Evolutionary conservation across 1,284 basidiomycete species (phyloP).

Genomic region (Microbotryomycetes sp.): DNA sequence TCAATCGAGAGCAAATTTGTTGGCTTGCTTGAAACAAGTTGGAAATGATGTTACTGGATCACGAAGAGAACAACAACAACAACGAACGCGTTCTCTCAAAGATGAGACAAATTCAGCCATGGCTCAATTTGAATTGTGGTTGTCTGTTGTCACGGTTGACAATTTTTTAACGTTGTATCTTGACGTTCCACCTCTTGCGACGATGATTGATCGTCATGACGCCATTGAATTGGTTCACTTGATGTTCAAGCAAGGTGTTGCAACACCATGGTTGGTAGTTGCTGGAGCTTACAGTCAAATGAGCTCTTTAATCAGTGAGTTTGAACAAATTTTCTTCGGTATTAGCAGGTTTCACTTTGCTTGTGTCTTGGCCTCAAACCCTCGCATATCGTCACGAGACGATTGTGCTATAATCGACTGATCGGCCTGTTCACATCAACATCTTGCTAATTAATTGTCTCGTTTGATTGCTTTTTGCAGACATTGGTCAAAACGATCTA

Average conservation of each 20-base stretch:
- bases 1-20: neutral
- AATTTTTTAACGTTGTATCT: neutral
- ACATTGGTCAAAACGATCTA: neutral
- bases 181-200: neutral
- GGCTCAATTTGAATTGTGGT: neutral
- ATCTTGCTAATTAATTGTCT: no score
- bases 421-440: no score
- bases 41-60: neutral
- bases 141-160: neutral
- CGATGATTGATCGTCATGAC: neutral
- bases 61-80: no score
- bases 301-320: neutral
- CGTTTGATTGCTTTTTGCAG: no score
- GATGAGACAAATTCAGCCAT: neutral
- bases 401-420: no score
- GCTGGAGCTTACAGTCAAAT: neutral
- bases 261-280: neutral
- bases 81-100: no score
- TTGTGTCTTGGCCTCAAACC: no score
- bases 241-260: neutral
- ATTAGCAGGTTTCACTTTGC: no score
- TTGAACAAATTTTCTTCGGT: no score
- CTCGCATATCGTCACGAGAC: no score
- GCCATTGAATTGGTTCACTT: neutral
- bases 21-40: neutral